Conservation (phyloP, 176 grass and related monocot species). For the Canna indica region DNA sequence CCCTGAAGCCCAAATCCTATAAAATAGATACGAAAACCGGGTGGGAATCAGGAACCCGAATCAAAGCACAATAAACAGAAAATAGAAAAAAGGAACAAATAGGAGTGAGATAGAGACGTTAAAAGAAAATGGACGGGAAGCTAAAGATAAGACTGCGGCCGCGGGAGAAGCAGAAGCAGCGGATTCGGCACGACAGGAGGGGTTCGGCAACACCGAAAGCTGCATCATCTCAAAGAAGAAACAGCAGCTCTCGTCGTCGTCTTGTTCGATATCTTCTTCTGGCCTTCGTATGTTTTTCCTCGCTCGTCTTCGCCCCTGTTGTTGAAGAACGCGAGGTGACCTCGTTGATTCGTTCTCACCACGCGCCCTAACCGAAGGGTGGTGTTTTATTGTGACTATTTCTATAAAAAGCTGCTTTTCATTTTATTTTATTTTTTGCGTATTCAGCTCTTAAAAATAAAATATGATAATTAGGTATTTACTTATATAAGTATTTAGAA, state of each 20-base stretch:
- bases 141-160: neutral
- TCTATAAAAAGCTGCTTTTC: too few relatives aligned
- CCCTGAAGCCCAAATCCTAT: conserved; percentile 27
- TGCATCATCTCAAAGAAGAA: neutral
- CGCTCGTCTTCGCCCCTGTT: neutral
- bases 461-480: too few relatives aligned
- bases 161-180: neutral
- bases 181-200: neutral
- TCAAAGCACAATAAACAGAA: neutral
- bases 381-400: too few relatives aligned
- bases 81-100: neutral
- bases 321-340: too few relatives aligned
- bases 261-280: neutral
- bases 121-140: neutral
- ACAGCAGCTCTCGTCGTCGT: too few relatives aligned
- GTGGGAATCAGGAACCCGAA: neutral
- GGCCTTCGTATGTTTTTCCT: neutral
- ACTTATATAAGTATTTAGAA: too few relatives aligned
- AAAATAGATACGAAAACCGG: neutral
- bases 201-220: neutral
- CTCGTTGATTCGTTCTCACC: too few relatives aligned
- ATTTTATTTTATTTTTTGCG: too few relatives aligned
- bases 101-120: neutral
- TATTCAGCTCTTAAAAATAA: too few relatives aligned
- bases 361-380: too few relatives aligned